Evolutionary conservation across 208 protist species (phyloP), one percentile per base, ranked within the genome.

Genomic region (Perkinsela sp.): DNA sequence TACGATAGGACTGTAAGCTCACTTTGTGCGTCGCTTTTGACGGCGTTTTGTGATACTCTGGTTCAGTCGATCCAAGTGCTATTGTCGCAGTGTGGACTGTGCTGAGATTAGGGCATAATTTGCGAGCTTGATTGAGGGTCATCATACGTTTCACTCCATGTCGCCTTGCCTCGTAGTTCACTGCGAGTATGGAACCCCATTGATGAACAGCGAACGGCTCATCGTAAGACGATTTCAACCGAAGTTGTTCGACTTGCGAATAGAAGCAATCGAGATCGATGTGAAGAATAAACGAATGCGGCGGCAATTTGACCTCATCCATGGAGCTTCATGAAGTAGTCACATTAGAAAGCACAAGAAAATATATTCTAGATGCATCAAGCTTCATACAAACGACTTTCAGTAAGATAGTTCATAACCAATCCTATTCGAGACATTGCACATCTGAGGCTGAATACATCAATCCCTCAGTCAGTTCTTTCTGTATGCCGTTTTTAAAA

Each of bases 231-330:
- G 88, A 73, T 29, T 83, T 79, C 30, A 89, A 78, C 0, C 86
- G 79, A 6, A 88, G 74, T 22, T 81, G 80, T 77, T 92, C 89
- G 67, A 90, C 85, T 67, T 92, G 85, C 0, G 81, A 85, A 73
- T 92, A 94, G 74, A 94, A 94, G 79, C 82, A 90, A 72, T 94
- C 89, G 79, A 92, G 85, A 73, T 94, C 85, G 22, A 92, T 71
- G 76, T 91, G 89, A 57, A 72, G 77, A 31, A 94, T 88, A 75
- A 78, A 82, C 13, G 76, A 72, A 68, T n/a, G n/a, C n/a, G n/a
- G n/a, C n/a, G n/a, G n/a, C n/a, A n/a, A n/a, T n/a, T n/a, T n/a
- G n/a, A n/a, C n/a, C n/a, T n/a, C n/a, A n/a, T n/a, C n/a, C n/a
- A n/a, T n/a, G n/a, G n/a, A n/a, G n/a, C n/a, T n/a, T n/a, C n/a